Conservation (phyloP, 2,329 filamentous ascomycete genomes). For the Arachnopeziza araneosa region DNA sequence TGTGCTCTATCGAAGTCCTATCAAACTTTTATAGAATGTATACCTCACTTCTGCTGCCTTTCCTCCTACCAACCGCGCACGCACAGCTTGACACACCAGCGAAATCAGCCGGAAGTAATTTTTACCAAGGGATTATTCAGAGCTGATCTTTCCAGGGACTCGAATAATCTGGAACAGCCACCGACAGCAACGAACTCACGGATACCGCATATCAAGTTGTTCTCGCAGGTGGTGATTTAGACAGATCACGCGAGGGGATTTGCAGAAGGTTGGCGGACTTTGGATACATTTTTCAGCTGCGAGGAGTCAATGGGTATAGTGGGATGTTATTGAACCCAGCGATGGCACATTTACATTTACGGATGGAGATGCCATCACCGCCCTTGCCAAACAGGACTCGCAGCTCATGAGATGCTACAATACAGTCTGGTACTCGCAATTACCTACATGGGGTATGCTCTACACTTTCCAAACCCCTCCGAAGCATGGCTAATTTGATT, state of each 20-base stretch:
- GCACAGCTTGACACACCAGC: constrained; percentile 7
- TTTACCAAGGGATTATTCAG: not conserved
- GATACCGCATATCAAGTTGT: constrained; percentile 52
- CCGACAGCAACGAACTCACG: constrained; percentile 47
- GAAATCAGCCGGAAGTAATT: constrained; percentile 21
- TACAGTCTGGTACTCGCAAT: constrained; percentile 45
- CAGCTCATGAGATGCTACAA: constrained; percentile 59
- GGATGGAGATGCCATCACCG: constrained; percentile 47
- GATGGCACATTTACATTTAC: constrained; percentile 52
- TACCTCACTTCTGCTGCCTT: not conserved
- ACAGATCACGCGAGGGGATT: constrained; percentile 58
- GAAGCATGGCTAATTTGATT: not conserved
- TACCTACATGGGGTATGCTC: constrained; percentile 41
- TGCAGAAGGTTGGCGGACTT: constrained; percentile 38
- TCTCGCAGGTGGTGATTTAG: constrained; percentile 57
- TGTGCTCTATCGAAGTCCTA: not conserved
- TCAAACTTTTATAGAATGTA: not conserved
- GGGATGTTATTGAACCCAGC: constrained; percentile 54
- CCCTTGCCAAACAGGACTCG: constrained; percentile 41
- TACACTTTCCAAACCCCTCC: constrained; percentile 2
- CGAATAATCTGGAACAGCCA: constrained; percentile 51
- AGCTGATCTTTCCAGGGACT: constrained; percentile 20
- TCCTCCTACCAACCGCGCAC: constrained; percentile 6
- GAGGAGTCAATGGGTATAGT: constrained; percentile 39
- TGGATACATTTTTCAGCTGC: not conserved